Conservation (phyloP, 108 stramenopile species). For the Skeletonema grethae region DNA sequence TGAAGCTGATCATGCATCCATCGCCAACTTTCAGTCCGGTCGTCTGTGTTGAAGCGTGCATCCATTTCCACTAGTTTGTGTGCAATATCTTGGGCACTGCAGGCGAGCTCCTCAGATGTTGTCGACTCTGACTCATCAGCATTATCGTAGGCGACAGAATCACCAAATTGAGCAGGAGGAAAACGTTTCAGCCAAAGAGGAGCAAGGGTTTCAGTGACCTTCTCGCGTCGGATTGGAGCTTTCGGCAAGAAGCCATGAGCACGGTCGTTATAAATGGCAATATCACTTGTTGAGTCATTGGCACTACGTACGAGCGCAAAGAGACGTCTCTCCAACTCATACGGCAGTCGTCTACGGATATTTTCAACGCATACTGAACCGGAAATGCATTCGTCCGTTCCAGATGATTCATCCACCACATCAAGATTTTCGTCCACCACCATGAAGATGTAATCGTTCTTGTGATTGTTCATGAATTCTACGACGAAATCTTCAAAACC, state of each 20-base stretch:
- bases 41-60: background rate
- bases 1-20: slow-evolving; percentile 44
- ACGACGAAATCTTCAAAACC: slow-evolving; percentile 40
- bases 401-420: slow-evolving; percentile 28
- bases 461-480: slow-evolving; percentile 27
- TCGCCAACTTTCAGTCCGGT: slow-evolving; percentile 19
- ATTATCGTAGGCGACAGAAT: background rate
- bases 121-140: background rate
- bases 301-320: slow-evolving; percentile 51
- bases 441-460: slow-evolving; percentile 44
- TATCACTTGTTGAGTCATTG: slow-evolving; percentile 47
- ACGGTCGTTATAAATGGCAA: slow-evolving; percentile 34
- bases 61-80: background rate
- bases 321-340: slow-evolving; percentile 25
- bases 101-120: slow-evolving; percentile 1
- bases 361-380: slow-evolving; percentile 40
- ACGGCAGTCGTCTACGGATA: slow-evolving; percentile 14
- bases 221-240: slow-evolving; percentile 29
- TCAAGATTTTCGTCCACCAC: slow-evolving; percentile 60
- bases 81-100: slow-evolving; percentile 3
- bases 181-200: slow-evolving; percentile 34
- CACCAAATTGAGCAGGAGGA: slow-evolving; percentile 9
- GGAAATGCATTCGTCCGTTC: slow-evolving; percentile 23
- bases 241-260: slow-evolving; percentile 55
- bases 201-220: slow-evolving; percentile 34